Conservation (phyloP, 1,284 basidiomycete species). For the Ceratobasidium sp. region DNA sequence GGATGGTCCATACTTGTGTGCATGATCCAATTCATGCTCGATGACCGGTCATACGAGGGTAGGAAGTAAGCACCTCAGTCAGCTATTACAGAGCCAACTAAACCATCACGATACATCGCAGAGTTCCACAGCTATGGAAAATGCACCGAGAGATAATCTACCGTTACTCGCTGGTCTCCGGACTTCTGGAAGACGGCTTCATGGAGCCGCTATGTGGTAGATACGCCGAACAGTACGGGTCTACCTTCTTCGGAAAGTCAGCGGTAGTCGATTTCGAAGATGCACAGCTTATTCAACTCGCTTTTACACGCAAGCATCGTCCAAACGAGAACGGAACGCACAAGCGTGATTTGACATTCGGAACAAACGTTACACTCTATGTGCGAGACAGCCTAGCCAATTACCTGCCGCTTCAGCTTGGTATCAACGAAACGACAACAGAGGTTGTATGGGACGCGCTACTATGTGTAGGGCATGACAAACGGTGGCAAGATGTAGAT, state of each 20-base stretch:
- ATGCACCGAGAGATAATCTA: neutral
- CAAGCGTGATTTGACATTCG: neutral
- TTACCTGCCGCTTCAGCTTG: neutral
- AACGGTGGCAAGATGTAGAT: neutral
- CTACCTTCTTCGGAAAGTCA: neutral
- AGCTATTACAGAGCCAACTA: too few relatives aligned
- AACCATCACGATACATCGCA: neutral
- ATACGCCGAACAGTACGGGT: neutral
- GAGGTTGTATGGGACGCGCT: neutral
- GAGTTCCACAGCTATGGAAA: neutral
- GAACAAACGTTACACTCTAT: neutral
- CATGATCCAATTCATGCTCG: too few relatives aligned
- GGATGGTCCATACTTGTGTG: too few relatives aligned
- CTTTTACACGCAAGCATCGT: neutral
- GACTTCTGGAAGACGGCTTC: neutral
- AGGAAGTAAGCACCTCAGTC: neutral
- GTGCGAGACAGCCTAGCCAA: neutral
- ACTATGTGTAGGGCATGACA: neutral
- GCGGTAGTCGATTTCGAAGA: neutral
- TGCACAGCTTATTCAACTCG: neutral
- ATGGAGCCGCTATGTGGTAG: neutral
- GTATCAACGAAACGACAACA: neutral
- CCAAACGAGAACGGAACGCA: neutral
- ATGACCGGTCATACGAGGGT: too few relatives aligned
- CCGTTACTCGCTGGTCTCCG: neutral